These are phyloP conservation scores for Xylaria sp. DNA, from an alignment of 2,329 filamentous ascomycete species.

Conservation along the genomic window DNA sequence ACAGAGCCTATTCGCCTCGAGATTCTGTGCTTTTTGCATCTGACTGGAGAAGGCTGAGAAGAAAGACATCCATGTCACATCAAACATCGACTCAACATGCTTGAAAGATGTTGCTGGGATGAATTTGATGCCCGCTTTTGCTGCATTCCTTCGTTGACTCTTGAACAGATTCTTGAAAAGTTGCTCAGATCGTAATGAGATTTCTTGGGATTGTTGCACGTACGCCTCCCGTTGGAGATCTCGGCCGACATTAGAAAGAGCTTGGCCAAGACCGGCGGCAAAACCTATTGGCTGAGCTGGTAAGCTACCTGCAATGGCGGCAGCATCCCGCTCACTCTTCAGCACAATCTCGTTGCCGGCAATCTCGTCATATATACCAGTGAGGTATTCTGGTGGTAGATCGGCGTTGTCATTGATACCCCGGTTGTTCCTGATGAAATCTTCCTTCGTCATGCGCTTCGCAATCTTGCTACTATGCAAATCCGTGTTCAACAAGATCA, in stretches of 20 bases:
- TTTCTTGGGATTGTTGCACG: constrained; percentile 94
- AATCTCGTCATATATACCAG: constrained; percentile 92
- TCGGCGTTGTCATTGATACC: constrained; percentile 98
- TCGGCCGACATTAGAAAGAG: constrained; percentile 88
- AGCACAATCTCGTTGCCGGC: constrained; percentile 91
- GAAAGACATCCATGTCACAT: constrained; percentile 99
- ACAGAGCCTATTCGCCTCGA: constrained; percentile 90
- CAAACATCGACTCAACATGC: constrained; percentile 98
- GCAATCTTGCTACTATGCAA: constrained; percentile 88
- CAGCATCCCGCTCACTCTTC: constrained; percentile 88
- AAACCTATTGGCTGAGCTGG: constrained; percentile 72
- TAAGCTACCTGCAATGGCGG: constrained; percentile 77
- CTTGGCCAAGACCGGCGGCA: constrained; percentile 85
- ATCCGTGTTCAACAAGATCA: constrained; percentile 96
- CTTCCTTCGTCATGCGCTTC: constrained; percentile 90
- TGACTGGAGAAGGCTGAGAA: constrained; percentile 93
- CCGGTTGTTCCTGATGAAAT: constrained; percentile 99
- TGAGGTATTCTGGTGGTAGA: constrained; percentile 90
- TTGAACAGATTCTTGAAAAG: constrained; percentile 93
- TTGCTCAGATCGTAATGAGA: constrained; percentile 77
- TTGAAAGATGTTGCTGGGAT: constrained; percentile 94
- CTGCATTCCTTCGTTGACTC: constrained; percentile 83
- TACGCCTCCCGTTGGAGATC: constrained; percentile 94
- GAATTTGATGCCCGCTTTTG: constrained; percentile 76
- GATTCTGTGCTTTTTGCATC: constrained; percentile 91